Conservation (phyloP, 148 eudicot species). For the Fagopyrum esculentum region DNA sequence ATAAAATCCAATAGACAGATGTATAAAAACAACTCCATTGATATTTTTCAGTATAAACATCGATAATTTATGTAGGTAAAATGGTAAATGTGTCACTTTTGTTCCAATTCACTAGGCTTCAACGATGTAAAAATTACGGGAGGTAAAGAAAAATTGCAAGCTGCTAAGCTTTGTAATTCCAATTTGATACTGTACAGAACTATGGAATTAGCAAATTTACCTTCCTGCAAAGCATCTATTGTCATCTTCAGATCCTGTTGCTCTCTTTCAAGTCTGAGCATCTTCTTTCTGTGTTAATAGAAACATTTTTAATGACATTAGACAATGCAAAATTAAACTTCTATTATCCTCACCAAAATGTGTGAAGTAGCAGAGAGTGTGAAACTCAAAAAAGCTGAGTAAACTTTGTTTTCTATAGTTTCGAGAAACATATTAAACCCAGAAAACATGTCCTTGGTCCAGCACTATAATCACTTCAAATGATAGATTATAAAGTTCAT, state of each 20-base stretch:
- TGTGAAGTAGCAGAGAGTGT: not conserved
- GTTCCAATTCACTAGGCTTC: conserved; percentile 1
- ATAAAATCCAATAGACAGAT: not conserved
- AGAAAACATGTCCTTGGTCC: not conserved
- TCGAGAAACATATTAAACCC: not conserved
- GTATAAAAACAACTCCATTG: not conserved
- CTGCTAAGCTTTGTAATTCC: not conserved
- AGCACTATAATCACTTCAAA: not conserved
- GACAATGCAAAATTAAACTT: not conserved
- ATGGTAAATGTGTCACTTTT: not conserved
- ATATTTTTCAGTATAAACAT: not conserved
- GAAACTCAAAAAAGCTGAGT: not conserved
- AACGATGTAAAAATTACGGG: not conserved
- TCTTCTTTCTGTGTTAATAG: conserved; percentile 55
- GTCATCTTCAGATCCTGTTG: conserved; percentile 81
- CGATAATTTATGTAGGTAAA: not conserved
- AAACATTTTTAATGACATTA: not conserved
- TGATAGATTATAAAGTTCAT: not conserved
- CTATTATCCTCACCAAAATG: not conserved
- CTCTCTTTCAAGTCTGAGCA: conserved; percentile 79
- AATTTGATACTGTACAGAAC: not conserved
- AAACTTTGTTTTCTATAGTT: not conserved
- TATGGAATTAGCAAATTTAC: conserved; percentile 23
- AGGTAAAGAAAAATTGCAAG: not conserved
- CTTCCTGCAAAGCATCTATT: conserved; percentile 88